Conservation (phyloP, 1,284 basidiomycete genomes). For the Laetiporus sulphureus region DNA sequence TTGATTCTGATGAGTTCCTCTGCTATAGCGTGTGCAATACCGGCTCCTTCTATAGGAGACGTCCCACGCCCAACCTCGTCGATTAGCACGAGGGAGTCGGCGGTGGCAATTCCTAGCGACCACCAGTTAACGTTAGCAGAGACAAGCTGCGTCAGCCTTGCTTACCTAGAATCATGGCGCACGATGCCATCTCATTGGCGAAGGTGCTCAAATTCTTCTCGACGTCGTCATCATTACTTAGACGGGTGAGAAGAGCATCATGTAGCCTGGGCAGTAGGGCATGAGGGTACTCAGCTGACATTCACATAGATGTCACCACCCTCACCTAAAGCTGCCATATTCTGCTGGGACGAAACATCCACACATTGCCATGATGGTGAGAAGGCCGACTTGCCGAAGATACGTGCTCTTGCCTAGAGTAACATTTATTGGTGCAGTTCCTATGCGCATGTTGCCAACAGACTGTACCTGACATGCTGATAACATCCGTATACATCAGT, state of each 20-base stretch:
- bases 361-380: conserved; percentile 82
- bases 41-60: conserved; percentile 80
- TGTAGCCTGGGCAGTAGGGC: conserved; percentile 48
- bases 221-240: conserved; percentile 90
- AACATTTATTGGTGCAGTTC: neutral
- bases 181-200: conserved; percentile 86
- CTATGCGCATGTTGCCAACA: neutral
- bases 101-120: conserved; percentile 62
- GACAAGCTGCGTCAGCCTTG: neutral
- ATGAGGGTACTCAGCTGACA: too few species aligned
- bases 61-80: conserved; percentile 93
- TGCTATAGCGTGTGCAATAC: conserved; percentile 88
- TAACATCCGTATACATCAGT: neutral
- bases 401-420: conserved; percentile 84
- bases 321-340: conserved; percentile 77
- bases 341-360: conserved; percentile 91
- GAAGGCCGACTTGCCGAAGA: conserved; percentile 78
- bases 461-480: conserved; percentile 74
- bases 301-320: too few species aligned
- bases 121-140: neutral
- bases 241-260: conserved; percentile 76
- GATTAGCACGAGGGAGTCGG: conserved; percentile 71
- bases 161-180: conserved; percentile 79
- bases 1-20: conserved; percentile 76
- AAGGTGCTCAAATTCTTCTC: conserved; percentile 89